A percentile compares a stretch with the other conserved stretches of the same genome.
Conservation (phyloP, 768 basidiomycete species). For the Daedaleopsis nitida region DNA sequence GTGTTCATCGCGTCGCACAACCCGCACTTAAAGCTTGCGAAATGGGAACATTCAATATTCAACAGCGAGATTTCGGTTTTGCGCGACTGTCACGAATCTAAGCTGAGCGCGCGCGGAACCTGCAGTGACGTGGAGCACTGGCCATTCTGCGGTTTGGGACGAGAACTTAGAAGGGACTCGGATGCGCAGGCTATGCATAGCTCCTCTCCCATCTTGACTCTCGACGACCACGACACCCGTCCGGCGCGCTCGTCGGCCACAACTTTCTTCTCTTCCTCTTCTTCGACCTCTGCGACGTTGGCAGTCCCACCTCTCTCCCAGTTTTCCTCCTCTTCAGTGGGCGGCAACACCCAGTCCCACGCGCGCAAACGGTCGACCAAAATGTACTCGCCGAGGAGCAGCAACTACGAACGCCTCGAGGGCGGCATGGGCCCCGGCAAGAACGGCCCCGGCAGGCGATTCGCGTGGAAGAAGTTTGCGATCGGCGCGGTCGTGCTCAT, state of each 20-base stretch:
- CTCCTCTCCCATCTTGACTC: slow-evolving; percentile 4
- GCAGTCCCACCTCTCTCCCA: neutral
- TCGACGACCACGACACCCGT: slow-evolving; percentile 8
- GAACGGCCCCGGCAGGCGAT: slow-evolving; percentile 25
- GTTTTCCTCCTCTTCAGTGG: slow-evolving; percentile 1
- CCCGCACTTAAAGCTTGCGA: no score
- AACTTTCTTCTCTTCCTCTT: neutral
- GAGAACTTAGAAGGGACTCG: slow-evolving; percentile 6
- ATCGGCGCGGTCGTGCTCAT: slow-evolving; percentile 59
- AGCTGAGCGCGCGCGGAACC: no score
- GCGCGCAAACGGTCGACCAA: slow-evolving; percentile 7
- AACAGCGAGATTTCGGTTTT: no score
- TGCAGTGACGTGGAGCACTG: no score
- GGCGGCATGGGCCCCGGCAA: slow-evolving; percentile 57
- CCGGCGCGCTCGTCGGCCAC: neutral
- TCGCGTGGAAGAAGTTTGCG: slow-evolving; percentile 69
- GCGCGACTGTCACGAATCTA: no score
- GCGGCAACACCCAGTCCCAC: slow-evolving; percentile 3
- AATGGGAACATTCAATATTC: neutral
- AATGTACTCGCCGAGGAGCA: slow-evolving; percentile 41
- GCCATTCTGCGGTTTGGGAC: no score
- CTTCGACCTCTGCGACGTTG: slow-evolving; percentile 3
- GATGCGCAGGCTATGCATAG: no score
- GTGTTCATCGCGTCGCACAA: neutral
- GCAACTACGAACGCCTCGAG: slow-evolving; percentile 62